A percentile compares a stretch with the other conserved stretches of the same genome.
phyloP scores from a whole-genome alignment of 2,329 filamentous ascomycete species.

The Geosmithia morbida region DNA sequence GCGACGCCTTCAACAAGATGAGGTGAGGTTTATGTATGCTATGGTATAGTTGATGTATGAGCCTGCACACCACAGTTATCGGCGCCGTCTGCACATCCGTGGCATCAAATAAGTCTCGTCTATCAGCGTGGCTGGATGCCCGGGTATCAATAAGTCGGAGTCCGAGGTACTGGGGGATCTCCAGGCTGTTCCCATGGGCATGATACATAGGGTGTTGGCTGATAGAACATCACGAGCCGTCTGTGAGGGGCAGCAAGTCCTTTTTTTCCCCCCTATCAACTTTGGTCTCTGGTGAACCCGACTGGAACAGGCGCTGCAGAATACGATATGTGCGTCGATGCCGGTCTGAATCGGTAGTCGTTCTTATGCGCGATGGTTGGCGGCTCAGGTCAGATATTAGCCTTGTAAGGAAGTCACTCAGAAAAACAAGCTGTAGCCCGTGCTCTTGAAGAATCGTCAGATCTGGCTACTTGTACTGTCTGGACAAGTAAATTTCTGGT shows the following conservation, averaged over 20 bases:
- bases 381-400: neutral
- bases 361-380: neutral
- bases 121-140: constrained; percentile 2
- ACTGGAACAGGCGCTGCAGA: neutral
- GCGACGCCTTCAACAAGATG: neutral
- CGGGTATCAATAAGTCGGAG: constrained; percentile 1
- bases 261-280: no score
- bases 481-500: neutral
- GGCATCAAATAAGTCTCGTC: constrained; percentile 1
- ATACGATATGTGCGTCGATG: neutral
- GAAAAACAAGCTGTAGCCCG: neutral
- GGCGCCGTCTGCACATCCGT: constrained; percentile 2
- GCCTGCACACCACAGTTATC: neutral
- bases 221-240: neutral
- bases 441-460: neutral
- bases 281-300: no score
- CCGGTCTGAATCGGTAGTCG: neutral
- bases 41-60: neutral
- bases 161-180: constrained; percentile 1
- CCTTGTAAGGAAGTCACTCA: neutral
- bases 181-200: neutral
- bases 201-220: neutral
- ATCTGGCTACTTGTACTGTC: neutral
- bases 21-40: neutral
- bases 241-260: neutral